phyloP scores from a whole-genome alignment of 1,139 yeast genomes.

The Pichia sp. region DNA sequence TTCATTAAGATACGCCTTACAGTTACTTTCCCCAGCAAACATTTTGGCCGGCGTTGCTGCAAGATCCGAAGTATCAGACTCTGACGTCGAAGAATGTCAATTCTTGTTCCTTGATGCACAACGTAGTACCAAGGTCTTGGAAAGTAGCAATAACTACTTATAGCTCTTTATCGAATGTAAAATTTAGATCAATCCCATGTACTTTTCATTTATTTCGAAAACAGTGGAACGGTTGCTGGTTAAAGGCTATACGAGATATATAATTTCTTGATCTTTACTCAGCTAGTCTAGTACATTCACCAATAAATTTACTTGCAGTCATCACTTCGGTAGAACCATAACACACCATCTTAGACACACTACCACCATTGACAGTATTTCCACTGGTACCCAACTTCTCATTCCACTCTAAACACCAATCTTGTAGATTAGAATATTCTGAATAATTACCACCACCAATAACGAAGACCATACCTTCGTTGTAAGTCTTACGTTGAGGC shows the following conservation, averaged over 20 bases:
- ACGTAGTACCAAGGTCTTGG: constrained; percentile 75
- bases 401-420: constrained; percentile 53
- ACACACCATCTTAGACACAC: constrained; percentile 40
- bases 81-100: constrained; percentile 85
- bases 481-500: constrained; percentile 77
- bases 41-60: constrained; percentile 70
- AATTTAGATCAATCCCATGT: no score
- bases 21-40: constrained; percentile 85
- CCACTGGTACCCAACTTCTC: background rate
- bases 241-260: no score
- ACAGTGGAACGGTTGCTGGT: no score
- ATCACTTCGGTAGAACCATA: constrained; percentile 85
- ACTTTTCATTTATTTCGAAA: no score
- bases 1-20: constrained; percentile 86
- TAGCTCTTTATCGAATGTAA: no score
- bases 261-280: no score
- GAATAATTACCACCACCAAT: constrained; percentile 96
- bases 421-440: constrained; percentile 90
- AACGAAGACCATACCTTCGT: constrained; percentile 79
- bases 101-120: constrained; percentile 79
- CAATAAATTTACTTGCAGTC: constrained; percentile 69
- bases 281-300: constrained; percentile 56
- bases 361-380: constrained; percentile 1
- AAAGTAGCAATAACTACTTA: constrained; percentile 39
- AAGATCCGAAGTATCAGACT: constrained; percentile 58